Base-by-base conservation (phyloP, 2,329 filamentous ascomycete species). In the Volutella citrinella region DNA sequence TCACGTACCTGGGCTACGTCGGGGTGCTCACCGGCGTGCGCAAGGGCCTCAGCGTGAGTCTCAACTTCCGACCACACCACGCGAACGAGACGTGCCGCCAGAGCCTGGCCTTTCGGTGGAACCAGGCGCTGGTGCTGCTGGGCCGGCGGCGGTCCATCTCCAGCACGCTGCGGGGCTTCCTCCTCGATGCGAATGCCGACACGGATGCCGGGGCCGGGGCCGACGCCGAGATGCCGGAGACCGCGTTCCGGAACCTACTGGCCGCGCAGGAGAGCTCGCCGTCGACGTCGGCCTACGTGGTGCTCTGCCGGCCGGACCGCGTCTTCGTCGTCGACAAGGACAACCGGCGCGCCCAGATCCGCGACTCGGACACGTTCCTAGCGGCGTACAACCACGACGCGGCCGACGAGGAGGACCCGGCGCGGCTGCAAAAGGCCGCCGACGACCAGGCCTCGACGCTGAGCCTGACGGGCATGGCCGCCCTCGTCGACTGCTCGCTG, bases 1-100 rank as follows among this genome's bases (percentile, higher is more conserved):
- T 74, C 21, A 69, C 66, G 0, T 74, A 74, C 37, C 60, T 70
- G 17, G 69, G 70, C 5, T 74, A 69, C 30, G 63, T 73, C 8
- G 70, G 71, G 2, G 61, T 70, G 1, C 41, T 74, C 30, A 74
- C 70, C 0, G 70, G 69, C 0, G 69, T 74, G 6, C 54, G 66
- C 12, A 55, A 54, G 28, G 60, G 61, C 0, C 45, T 74, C 14
- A 74, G 70, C 27, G 51, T 70, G 30, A 72, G 67, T 28, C 49
- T 74, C n/a, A 74, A 74, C 45, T 67, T 65, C 24, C 58, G 65
- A 10, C 57, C 61, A 2, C 46, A 52, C 12, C 62, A 66, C 34
- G 49, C 56, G 3, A 27, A 33, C 5, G 39, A 37, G 5, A 46
- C 42, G 0, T 24, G 30, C 10, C 19, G 22, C 12, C 42, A 51